Conservation (phyloP, 306 rosid genomes). For the Sechiopsis laciniata region DNA sequence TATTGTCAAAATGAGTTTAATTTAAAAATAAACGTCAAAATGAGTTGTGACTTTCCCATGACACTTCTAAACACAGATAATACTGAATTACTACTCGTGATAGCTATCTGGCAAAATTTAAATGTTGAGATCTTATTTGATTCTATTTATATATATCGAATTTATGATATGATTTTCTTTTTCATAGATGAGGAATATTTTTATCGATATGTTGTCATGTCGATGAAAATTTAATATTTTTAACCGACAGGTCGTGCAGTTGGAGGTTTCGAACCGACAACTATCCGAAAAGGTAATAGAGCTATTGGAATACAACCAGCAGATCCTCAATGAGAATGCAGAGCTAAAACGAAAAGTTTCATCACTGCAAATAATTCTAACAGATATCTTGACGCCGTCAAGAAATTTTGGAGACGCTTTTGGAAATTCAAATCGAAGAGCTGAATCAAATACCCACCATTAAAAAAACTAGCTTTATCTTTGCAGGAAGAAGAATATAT, state of each 20-base stretch:
- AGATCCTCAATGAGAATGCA: slow-evolving; percentile 38
- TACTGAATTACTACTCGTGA: no score
- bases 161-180: no score
- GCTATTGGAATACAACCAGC: slow-evolving; percentile 40
- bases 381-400: slow-evolving; percentile 28
- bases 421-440: slow-evolving; percentile 22
- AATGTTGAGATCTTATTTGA: background rate
- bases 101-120: no score
- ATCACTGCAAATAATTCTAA: slow-evolving; percentile 34
- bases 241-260: slow-evolving; percentile 23
- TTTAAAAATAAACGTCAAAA: no score
- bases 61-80: no score
- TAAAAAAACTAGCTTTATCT: background rate
- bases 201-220: background rate
- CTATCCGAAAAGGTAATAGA: slow-evolving; percentile 38
- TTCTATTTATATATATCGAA: background rate
- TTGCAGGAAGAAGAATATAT: background rate
- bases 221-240: background rate
- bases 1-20: no score
- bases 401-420: slow-evolving; percentile 24
- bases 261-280: slow-evolving; percentile 33
- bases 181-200: no score
- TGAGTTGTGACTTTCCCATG: no score
- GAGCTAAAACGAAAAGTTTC: slow-evolving; percentile 43
- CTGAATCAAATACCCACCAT: slow-evolving; percentile 18